Base-by-base conservation (phyloP, 768 basidiomycete species). In the Pleurotus pulmonarius region DNA sequence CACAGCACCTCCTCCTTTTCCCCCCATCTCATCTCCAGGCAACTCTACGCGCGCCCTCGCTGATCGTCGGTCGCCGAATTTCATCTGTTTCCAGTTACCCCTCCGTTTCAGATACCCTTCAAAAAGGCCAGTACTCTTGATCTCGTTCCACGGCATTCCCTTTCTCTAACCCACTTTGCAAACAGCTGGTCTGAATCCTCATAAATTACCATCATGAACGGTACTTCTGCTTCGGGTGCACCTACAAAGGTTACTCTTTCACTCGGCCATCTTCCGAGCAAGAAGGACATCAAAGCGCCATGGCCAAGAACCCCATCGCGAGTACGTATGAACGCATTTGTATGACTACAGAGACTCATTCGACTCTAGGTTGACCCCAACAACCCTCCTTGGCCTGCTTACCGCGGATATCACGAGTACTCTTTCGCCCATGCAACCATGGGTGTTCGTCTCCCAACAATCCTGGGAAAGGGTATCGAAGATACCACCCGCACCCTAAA, bases 401-500 rank as follows among this genome's bases (percentile, higher is more conserved):
- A 83, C 70, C 85, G 90, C 43, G 88, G 88, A 3, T 90, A 91
- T 67, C 83, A 87, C 68, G 86, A 90, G 64, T 90, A 86, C 67
- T 91, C 87, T 0, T 92, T 92, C 65, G 88, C 87, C 39, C 84
- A 95, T 72, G 95, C 93, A 29, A 96, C 94, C 3, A 97, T 97
- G 94, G 91, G 92, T 59, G 86, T 89, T n/a, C 87, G 95, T 46
- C 83, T 97, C 22, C 95, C 95, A 2, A 96, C 95, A 40, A 98
- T 98, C 60, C 78, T 97, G 47, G 92, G 93, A 61, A 98, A 97
- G 73, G 95, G 91, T 11, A 94, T 97, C 64, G 94, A 95, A 64
- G 95, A 98, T 66, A 79, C 87, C 7, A 89, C 88, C 54, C 83
- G 86, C 63, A 97, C 94, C 24, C 82, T 97, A 62, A 96, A 97